Evolutionary conservation across 2,329 filamentous ascomycete genomes (phyloP).

Genomic region (Pseudogymnoascus sp.): DNA sequence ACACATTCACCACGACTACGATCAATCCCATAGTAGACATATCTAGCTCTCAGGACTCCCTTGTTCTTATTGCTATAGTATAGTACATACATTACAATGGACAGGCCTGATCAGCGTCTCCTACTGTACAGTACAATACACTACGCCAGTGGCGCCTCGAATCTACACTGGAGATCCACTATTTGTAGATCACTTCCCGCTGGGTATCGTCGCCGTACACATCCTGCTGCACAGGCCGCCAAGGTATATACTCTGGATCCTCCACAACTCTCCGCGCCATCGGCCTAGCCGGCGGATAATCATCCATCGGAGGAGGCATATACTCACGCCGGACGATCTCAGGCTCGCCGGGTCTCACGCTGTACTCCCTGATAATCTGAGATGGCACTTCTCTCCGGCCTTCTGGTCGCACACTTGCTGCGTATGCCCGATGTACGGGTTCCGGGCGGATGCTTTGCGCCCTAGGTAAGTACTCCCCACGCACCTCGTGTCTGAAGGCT

Average conservation of each 20-base stretch:
- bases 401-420: constrained; percentile 33
- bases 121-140: background rate
- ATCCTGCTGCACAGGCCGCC: background rate
- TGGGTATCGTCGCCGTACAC: background rate
- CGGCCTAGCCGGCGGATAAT: background rate
- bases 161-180: background rate
- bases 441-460: constrained; percentile 38
- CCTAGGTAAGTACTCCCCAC: constrained; percentile 36
- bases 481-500: constrained; percentile 35
- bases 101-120: background rate
- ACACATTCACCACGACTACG: background rate
- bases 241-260: constrained; percentile 5
- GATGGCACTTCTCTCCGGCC: constrained; percentile 19
- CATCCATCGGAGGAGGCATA: background rate
- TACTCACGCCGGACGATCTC: constrained; percentile 20
- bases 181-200: background rate
- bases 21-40: background rate
- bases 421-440: constrained; percentile 32
- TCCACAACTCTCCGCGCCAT: background rate
- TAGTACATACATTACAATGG: background rate
- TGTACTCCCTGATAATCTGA: constrained; percentile 24
- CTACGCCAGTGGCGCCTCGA: background rate
- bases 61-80: background rate
- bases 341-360: constrained; percentile 23
- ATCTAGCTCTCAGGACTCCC: background rate